Evolutionary conservation across 1,139 yeast species (phyloP), one percentile per base, ranked within the genome.

Genomic region (Pichia sorboxylosa): DNA sequence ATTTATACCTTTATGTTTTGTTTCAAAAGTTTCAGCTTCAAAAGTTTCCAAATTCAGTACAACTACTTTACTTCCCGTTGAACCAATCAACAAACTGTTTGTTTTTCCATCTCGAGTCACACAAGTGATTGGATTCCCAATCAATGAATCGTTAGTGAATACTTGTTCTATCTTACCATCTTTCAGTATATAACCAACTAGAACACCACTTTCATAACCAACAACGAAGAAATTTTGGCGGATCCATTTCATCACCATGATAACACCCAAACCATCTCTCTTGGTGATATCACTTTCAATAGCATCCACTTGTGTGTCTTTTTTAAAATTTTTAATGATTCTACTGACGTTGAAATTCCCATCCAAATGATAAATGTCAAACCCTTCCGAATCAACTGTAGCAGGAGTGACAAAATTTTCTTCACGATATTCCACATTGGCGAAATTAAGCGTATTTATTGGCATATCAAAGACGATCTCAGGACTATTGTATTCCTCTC

Each of bases 131-230:
- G 80, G 79, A 44, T 68, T 64, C 0, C 80, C 80, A 2, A 44
- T 44, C 3, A 49, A 46, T 1, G 54, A 40, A 32, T 53, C 50
- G 14, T 47, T 40, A 24, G 55, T 52, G 51, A 32, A 3, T 62
- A 32, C 1, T 38, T 11, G 13, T 39, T 27, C 13, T 13, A 13
- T 17, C 19, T 18, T 8, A 11, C 2, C 7, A 9, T 41, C 42
- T 2, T 49, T 43, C 10, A 63, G 30, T 9, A 41, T 26, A 13
- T 59, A 52, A 0, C 63, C 62, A 2, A 61, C 41, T 7, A 73
- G 51, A 40, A 64, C 66, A 0, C 82, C 81, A 8, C 75, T 70
- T 46, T 74, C 82, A 48, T 59, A 73, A 0, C 79, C 82, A 10
- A 71, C 49, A 26, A 54, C 56, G 17, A 73, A 48, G 0, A 32